Conservation (phyloP, 176 grass and related monocot genomes). For the Triticum urartu region DNA sequence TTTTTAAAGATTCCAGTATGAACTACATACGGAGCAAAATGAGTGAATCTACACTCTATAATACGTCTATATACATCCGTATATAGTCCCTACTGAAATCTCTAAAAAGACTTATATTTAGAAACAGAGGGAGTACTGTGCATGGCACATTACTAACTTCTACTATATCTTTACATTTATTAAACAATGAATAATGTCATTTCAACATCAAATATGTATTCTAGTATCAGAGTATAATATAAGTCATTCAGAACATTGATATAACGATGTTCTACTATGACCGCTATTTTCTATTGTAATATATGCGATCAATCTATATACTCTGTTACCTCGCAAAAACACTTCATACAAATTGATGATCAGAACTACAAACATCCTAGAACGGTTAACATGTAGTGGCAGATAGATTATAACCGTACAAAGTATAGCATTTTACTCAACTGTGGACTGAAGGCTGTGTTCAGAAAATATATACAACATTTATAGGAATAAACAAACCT, state of each 20-base stretch:
- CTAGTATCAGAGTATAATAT: neutral
- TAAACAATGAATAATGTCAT: neutral
- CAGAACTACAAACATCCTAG: neutral
- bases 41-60: too few species aligned
- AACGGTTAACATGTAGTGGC: neutral
- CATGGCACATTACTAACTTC: neutral
- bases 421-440: neutral
- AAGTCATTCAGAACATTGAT: neutral
- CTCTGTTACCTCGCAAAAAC: neutral
- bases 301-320: neutral
- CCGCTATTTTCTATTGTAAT: neutral
- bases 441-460: constrained; percentile 14
- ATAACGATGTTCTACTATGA: neutral
- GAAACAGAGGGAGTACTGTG: too few species aligned
- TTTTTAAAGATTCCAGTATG: too few species aligned
- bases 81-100: too few species aligned
- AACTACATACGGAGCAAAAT: too few species aligned
- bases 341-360: neutral
- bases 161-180: neutral
- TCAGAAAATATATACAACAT: neutral
- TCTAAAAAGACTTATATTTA: too few species aligned
- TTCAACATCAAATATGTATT: neutral
- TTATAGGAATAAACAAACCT: constrained; percentile 51
- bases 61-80: too few species aligned
- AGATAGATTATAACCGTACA: neutral